phyloP scores from a whole-genome alignment of 2,329 filamentous ascomycete species.

The Hypoxylon sp. region DNA sequence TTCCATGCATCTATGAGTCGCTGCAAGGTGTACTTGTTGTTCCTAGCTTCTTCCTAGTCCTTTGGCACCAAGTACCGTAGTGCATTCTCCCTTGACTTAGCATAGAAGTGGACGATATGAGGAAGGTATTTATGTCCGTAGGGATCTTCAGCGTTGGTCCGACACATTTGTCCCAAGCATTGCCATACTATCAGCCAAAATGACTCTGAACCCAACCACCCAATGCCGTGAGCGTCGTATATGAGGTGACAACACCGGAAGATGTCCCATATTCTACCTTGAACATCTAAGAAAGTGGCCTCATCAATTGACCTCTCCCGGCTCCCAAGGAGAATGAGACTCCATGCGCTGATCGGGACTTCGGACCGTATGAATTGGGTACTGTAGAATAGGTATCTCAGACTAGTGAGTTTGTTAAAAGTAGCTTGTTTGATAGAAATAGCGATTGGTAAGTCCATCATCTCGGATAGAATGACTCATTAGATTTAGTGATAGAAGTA shows the following conservation, averaged over 20 bases:
- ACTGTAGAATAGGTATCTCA: slow-evolving; percentile 21
- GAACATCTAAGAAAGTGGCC: slow-evolving; percentile 9
- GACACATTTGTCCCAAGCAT: neutral
- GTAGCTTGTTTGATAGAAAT: neutral
- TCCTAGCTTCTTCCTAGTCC: slow-evolving; percentile 4
- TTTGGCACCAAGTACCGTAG: neutral
- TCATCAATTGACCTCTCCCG: neutral
- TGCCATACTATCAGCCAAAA: slow-evolving; percentile 21
- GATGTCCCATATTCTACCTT: slow-evolving; percentile 17
- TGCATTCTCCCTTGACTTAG: slow-evolving; percentile 25
- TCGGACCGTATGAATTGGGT: slow-evolving; percentile 24
- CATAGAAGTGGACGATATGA: slow-evolving; percentile 26
- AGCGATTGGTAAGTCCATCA: neutral
- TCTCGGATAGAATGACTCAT: neutral
- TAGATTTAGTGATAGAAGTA: neutral
- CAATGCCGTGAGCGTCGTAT: neutral
- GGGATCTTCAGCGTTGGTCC: neutral
- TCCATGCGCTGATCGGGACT: slow-evolving; percentile 22
- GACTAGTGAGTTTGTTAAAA: slow-evolving; percentile 12
- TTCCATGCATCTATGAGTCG: slow-evolving; percentile 31
- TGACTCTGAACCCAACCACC: neutral
- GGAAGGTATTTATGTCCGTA: slow-evolving; percentile 16
- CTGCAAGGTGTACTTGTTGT: slow-evolving; percentile 11
- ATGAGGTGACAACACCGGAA: slow-evolving; percentile 10
- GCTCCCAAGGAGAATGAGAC: slow-evolving; percentile 26